phyloP scores from a whole-genome alignment of 1,139 yeast genomes.

The Taphrina deformans region DNA sequence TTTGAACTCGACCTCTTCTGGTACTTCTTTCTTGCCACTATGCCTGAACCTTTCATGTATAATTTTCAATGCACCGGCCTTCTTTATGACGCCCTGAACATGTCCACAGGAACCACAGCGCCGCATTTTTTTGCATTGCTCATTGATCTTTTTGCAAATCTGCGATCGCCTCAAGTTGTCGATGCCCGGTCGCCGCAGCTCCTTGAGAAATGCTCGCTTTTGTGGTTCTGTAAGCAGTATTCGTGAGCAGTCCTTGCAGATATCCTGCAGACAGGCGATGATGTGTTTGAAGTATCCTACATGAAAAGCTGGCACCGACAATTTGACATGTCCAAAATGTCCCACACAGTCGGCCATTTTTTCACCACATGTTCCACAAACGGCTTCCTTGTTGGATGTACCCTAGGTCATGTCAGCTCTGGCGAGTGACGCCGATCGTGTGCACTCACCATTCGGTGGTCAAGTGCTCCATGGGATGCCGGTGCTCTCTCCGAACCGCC shows the following conservation, averaged over 20 bases:
- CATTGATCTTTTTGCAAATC: conserved; percentile 73
- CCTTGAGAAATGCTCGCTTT: conserved; percentile 67
- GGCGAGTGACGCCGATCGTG: neutral
- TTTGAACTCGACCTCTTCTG: conserved; percentile 85
- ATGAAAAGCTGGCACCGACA: conserved; percentile 95
- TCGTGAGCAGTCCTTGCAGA: conserved; percentile 87
- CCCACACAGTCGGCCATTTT: conserved; percentile 94
- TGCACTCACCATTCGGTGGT: conserved; percentile 63
- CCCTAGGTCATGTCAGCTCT: conserved; percentile 51
- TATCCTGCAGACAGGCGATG: conserved; percentile 81
- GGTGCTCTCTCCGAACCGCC: conserved; percentile 76
- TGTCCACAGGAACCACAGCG: conserved; percentile 85
- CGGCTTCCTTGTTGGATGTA: conserved; percentile 77
- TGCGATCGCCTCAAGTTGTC: conserved; percentile 93
- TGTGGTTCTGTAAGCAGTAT: conserved; percentile 71
- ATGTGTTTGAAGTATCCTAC: conserved; percentile 95
- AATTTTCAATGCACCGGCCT: conserved; percentile 92
- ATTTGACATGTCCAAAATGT: conserved; percentile 90
- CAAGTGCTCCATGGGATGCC: conserved; percentile 81
- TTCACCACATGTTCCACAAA: conserved; percentile 90
- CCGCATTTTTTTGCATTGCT: conserved; percentile 93
- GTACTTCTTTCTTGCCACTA: conserved; percentile 85
- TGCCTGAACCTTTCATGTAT: conserved; percentile 95
- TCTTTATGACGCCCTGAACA: conserved; percentile 93
- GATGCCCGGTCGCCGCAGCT: conserved; percentile 79